Base-by-base conservation (phyloP, 106 monocot genomes). In the Dioscorea dumetorum region DNA sequence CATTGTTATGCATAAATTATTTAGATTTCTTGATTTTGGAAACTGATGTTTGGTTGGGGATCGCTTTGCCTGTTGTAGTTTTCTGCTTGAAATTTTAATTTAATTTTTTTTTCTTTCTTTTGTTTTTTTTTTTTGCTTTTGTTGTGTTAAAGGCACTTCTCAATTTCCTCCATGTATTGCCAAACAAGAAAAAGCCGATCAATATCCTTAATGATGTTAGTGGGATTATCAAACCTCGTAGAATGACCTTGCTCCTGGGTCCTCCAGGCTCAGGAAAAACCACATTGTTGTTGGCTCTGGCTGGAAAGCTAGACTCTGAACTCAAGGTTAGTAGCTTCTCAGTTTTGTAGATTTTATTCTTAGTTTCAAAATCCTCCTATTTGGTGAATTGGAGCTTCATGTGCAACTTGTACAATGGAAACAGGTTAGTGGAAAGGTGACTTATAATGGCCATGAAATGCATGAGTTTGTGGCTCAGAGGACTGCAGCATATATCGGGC, bases 151-250 rank as follows among this genome's bases (percentile, higher is more conserved):
- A 79, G 78, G 41, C 68, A 2, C 33, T 78, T 11, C 69, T 23
- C 62, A 69, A 69, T 13, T 48, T 18, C 16, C 35, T 76, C 17
- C 76, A 57, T 35, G 21, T 76, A 34, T 28, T 76, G 12, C 76
- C 68, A 48, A 76, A 41, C 50, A 62, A 20, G 41, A 76, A 76
- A 62, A 69, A 4, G 61, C 33, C 35, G 8, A 12, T 76, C 24
- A 48, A 33, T 0, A 67, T 76, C 19, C 68, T 76, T 24, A 50
- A 76, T 33, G 63, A 76, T 69, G 63, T 76, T 62, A 76, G 76
- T 22, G 76, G 76, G 18, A 69, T 76, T 15, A 76, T 76, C 54
- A 76, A 69, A 48, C 76, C 76, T 69, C 53, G 69, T 14, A 54
- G 54, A 19, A 54, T 54, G 54, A 54, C 54, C 1, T 19, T 54